A percentile compares a stretch with the other conserved stretches of the same genome.
phyloP scores from a whole-genome alignment of 805 yeast species.

The Candida michaelii region DNA sequence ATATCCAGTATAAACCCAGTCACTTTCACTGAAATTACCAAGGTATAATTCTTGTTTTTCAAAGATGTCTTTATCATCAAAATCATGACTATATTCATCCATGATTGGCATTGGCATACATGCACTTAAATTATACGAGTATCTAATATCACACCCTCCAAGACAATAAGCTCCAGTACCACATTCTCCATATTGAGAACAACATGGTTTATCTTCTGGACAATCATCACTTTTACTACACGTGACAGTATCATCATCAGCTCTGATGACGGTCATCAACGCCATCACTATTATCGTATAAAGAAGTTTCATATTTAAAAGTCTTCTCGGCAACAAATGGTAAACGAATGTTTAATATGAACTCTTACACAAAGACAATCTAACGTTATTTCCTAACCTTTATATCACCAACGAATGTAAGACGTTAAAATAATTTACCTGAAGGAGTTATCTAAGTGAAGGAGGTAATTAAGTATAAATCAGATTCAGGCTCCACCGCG shows the following conservation, averaged over 20 bases:
- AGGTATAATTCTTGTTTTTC: conserved; percentile 42
- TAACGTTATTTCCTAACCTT: too few relatives aligned
- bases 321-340: too few relatives aligned
- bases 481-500: conserved; percentile 3
- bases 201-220: conserved; percentile 82
- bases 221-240: conserved; percentile 62
- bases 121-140: conserved; percentile 60
- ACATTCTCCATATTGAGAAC: conserved; percentile 77
- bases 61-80: conserved; percentile 31
- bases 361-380: too few relatives aligned
- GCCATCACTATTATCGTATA: background rate
- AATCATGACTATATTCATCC: conserved; percentile 29
- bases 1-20: conserved; percentile 72
- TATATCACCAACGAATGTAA: too few relatives aligned
- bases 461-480: background rate
- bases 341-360: too few relatives aligned
- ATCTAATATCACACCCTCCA: conserved; percentile 84
- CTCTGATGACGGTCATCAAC: background rate
- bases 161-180: conserved; percentile 78
- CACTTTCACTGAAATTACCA: conserved; percentile 67
- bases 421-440: background rate
- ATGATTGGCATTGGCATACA: conserved; percentile 89
- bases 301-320: background rate
- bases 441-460: background rate
- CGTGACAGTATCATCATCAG: conserved; percentile 10